A percentile compares a stretch with the other conserved stretches of the same genome.
Conservation (phyloP, 163 green algal species). For the Chlamydomonas reinhardtii region DNA sequence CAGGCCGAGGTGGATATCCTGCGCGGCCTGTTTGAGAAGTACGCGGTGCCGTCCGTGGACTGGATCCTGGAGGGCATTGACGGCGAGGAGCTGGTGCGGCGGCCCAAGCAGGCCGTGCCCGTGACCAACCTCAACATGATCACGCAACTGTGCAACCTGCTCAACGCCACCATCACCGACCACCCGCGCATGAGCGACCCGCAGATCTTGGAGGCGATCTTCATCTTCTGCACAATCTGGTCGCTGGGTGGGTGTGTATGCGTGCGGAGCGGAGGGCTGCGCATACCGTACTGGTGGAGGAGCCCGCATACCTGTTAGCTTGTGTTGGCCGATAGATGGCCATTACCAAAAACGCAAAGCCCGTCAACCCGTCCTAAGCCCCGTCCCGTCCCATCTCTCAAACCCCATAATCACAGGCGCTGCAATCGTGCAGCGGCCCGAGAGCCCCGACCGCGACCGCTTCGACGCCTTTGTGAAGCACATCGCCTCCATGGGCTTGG, state of each 20-base stretch:
- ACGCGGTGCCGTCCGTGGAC: constrained; percentile 74
- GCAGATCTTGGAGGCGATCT: constrained; percentile 78
- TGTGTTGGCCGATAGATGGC: too few relatives aligned
- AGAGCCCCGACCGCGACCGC: constrained; percentile 75
- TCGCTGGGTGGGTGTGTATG: constrained; percentile 70
- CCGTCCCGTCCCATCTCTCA: neutral
- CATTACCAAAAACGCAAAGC: too few relatives aligned
- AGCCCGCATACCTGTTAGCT: too few relatives aligned
- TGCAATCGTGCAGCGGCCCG: constrained; percentile 72
- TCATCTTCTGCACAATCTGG: constrained; percentile 89
- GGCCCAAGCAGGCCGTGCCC: constrained; percentile 74
- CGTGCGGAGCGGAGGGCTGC: neutral
- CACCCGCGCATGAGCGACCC: constrained; percentile 70
- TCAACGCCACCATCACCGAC: constrained; percentile 74
- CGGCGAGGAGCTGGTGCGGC: constrained; percentile 79
- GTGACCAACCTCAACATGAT: constrained; percentile 89
- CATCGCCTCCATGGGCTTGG: constrained; percentile 68
- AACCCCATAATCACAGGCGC: constrained; percentile 55
- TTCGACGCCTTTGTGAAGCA: constrained; percentile 86
- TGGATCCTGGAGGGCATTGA: constrained; percentile 83
- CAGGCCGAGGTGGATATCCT: constrained; percentile 68
- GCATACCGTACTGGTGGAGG: neutral
- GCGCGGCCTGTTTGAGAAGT: constrained; percentile 87
- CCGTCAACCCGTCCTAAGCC: neutral
- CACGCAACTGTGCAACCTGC: constrained; percentile 81